Conservation (phyloP, 2,329 filamentous ascomycete species). For the Verticillium isaacii region DNA sequence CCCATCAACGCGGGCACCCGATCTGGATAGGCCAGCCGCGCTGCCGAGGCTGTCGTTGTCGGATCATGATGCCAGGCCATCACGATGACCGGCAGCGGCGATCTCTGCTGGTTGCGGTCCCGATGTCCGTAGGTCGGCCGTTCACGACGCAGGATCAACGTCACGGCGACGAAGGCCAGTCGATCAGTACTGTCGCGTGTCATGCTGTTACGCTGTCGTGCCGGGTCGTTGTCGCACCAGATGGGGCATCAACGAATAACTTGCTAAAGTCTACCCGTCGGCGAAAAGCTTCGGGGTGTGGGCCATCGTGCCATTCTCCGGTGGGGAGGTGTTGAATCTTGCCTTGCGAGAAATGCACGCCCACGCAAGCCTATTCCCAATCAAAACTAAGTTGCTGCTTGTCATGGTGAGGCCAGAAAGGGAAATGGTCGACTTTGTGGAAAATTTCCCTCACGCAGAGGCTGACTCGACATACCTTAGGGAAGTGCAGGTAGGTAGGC, state of each 20-base stretch:
- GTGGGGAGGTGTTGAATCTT: too few species aligned
- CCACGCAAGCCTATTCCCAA: too few species aligned
- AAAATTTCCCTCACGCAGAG: background rate
- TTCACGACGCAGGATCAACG: background rate
- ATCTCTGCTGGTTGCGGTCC: background rate
- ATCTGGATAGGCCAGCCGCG: background rate
- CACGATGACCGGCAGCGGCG: background rate
- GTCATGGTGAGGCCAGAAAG: too few species aligned
- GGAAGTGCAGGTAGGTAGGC: too few species aligned
- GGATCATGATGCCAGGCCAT: background rate
- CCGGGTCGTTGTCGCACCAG: background rate
- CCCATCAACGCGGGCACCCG: background rate
- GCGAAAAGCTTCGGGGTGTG: background rate
- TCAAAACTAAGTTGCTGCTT: too few species aligned
- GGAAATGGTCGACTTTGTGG: background rate
- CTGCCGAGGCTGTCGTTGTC: background rate
- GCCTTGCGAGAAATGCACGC: too few species aligned
- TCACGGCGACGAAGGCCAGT: background rate
- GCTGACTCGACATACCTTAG: background rate
- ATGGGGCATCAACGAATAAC: background rate
- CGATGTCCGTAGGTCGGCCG: background rate
- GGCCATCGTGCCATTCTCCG: background rate
- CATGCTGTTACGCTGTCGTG: background rate
- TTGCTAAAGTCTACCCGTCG: background rate
- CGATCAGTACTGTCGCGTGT: background rate